A percentile compares a stretch with the other conserved stretches of the same genome.
Evolutionary conservation across 257 asterid genomes (phyloP).

Genomic region (Linaria vulgaris): DNA sequence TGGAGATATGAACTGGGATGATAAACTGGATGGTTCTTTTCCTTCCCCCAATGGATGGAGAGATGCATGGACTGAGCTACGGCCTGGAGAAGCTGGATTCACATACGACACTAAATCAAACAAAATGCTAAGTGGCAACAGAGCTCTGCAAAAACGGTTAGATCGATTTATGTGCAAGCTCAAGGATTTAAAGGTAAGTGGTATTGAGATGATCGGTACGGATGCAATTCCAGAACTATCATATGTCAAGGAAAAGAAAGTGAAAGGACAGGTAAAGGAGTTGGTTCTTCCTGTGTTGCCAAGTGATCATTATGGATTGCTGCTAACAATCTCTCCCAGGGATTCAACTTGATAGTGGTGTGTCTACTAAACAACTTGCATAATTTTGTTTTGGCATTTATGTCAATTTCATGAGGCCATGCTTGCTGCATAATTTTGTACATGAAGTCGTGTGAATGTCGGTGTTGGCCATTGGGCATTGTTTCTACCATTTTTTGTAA

Average conservation of each 20-base stretch:
- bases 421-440: conserved; percentile 27
- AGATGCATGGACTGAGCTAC: conserved; percentile 80
- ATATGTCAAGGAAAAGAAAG: conserved; percentile 63
- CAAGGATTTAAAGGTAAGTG: conserved; percentile 52
- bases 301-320: conserved; percentile 91
- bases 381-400: conserved; percentile 22
- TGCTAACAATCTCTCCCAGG: conserved; percentile 54
- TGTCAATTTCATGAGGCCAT: not conserved
- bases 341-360: conserved; percentile 22
- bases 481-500: not conserved
- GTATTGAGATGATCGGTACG: conserved; percentile 77
- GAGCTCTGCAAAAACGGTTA: conserved; percentile 66
- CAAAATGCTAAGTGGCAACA: conserved; percentile 78
- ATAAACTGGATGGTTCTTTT: conserved; percentile 76
- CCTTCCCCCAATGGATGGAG: conserved; percentile 71
- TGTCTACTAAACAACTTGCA: not conserved
- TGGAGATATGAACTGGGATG: conserved; percentile 99
- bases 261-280: conserved; percentile 60
- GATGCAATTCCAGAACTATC: conserved; percentile 68
- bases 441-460: not conserved
- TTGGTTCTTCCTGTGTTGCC: conserved; percentile 83
- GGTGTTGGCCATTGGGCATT: conserved; percentile 4
- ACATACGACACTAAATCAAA: conserved; percentile 94
- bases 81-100: conserved; percentile 73
- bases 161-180: conserved; percentile 77